These are phyloP conservation scores for Zygosaccharomyces rouxii DNA, from an alignment of 805 yeast species.

Conservation along the genomic window DNA sequence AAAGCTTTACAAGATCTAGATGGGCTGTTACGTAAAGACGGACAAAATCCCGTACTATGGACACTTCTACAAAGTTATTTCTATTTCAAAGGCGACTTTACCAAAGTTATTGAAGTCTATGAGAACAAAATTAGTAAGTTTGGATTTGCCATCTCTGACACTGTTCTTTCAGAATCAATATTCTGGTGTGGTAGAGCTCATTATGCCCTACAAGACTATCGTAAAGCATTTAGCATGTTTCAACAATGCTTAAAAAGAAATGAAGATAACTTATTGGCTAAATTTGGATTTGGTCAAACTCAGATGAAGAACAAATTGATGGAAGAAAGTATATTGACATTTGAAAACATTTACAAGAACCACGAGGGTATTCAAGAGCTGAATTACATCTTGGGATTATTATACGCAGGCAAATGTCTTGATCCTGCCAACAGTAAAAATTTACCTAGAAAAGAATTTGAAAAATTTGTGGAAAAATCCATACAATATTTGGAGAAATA, in stretches of 20 bases:
- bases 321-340: constrained; percentile 82
- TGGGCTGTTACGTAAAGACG: constrained; percentile 36
- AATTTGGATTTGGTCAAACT: constrained; percentile 81
- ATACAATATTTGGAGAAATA: constrained; percentile 66
- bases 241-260: constrained; percentile 65
- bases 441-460: constrained; percentile 14
- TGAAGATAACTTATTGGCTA: constrained; percentile 62
- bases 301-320: constrained; percentile 67
- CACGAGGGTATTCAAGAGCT: constrained; percentile 71
- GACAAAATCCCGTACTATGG: constrained; percentile 57
- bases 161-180: constrained; percentile 54
- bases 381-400: constrained; percentile 67
- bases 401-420: constrained; percentile 53
- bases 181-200: constrained; percentile 86
- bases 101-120: constrained; percentile 53
- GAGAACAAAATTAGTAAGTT: constrained; percentile 43
- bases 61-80: constrained; percentile 65
- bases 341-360: constrained; percentile 65
- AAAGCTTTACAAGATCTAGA: constrained; percentile 49
- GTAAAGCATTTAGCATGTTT: constrained; percentile 67
- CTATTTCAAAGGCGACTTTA: constrained; percentile 62
- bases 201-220: constrained; percentile 55
- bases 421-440: constrained; percentile 20
- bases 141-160: constrained; percentile 33
- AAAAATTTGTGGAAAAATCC: constrained; percentile 44